Base-by-base conservation (phyloP, 441 rosid genomes). In the Jatropha podagrica region DNA sequence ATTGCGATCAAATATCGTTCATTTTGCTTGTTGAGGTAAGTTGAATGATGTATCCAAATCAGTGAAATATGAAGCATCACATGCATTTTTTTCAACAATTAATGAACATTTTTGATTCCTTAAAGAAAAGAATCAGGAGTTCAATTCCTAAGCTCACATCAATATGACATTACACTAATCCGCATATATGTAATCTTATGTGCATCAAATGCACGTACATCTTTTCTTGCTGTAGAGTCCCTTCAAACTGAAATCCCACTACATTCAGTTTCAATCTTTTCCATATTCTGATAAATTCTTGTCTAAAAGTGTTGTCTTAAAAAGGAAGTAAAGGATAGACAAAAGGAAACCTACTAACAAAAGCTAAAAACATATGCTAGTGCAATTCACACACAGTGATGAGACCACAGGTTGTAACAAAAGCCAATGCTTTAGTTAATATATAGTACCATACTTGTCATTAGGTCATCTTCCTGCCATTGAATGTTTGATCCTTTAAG, bases 161-260 rank as follows among this genome's bases (percentile, higher is more conserved):
- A n/a, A 10, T 3, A 20, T 3, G 55, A 66, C 27, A 11, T 66
- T 44, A 12, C 32, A 66, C 15, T 5, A 46, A 65, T 65, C 27
- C 32, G 7, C 49, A 65, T 17, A 62, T 65, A 10, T 44, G 7
- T 41, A 26, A 7, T 27, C 3, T 61, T 72, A 20, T 48, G 20
- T 14, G 8, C 13, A 32, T 61, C 59, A 72, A 5, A 72, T 26
- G 26, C 52, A 26, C 26, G 11, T 20, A 1, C 12, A 42, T 12
- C 55, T 46, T 66, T 66, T 23, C n/a, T 68, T 23, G 20, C 49
- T 26, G 59, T 68, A 2, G 46, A 62, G 54, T 73, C 76, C 49
- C 18, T 62, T 62, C 69, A 73, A 73, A 49, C 32, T 48, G 48
- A 44, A 73, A 61, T 18, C 17, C 44, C 44, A 62, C 61, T 32